phyloP scores from a whole-genome alignment of 495 filamentous ascomycete species.

The Penicillium pancosmium region DNA sequence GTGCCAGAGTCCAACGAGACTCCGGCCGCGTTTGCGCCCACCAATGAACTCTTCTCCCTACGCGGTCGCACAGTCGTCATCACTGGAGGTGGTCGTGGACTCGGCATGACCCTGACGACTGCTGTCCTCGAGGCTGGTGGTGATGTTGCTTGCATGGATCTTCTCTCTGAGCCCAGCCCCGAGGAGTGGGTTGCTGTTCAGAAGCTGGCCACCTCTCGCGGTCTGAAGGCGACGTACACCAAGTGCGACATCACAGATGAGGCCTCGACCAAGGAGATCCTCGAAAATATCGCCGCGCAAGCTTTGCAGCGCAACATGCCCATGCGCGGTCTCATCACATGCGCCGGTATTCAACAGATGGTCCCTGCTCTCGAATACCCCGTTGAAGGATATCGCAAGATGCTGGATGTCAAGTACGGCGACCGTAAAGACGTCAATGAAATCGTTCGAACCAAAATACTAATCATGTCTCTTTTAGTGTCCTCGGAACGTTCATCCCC shows the following conservation, averaged over 20 bases:
- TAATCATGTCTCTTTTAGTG: slow-evolving; percentile 25
- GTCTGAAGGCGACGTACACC: slow-evolving; percentile 48
- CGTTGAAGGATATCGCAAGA: slow-evolving; percentile 59
- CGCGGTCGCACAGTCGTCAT: slow-evolving; percentile 68
- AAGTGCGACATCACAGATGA: slow-evolving; percentile 64
- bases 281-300: slow-evolving; percentile 49
- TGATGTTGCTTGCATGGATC: slow-evolving; percentile 66
- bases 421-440: background rate
- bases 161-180: slow-evolving; percentile 51
- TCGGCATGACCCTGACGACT: slow-evolving; percentile 61
- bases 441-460: background rate
- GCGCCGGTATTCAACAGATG: slow-evolving; percentile 77
- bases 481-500: slow-evolving; percentile 72
- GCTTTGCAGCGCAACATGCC: slow-evolving; percentile 44
- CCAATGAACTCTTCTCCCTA: slow-evolving; percentile 47
- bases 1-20: slow-evolving; percentile 29
- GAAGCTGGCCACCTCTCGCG: slow-evolving; percentile 51
- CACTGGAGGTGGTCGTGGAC: slow-evolving; percentile 70
- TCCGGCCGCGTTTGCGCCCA: slow-evolving; percentile 24
- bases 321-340: slow-evolving; percentile 77
- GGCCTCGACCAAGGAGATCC: slow-evolving; percentile 29
- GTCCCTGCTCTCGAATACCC: slow-evolving; percentile 65
- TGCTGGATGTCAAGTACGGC: slow-evolving; percentile 64
- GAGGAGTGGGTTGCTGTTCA: slow-evolving; percentile 42
- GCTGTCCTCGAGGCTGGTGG: slow-evolving; percentile 73